Percentiles rank a stretch among this genome's conserved stretches.
phyloP scores from a whole-genome alignment of 2,329 filamentous ascomycete genomes.

The Colletotrichum sp. region DNA sequence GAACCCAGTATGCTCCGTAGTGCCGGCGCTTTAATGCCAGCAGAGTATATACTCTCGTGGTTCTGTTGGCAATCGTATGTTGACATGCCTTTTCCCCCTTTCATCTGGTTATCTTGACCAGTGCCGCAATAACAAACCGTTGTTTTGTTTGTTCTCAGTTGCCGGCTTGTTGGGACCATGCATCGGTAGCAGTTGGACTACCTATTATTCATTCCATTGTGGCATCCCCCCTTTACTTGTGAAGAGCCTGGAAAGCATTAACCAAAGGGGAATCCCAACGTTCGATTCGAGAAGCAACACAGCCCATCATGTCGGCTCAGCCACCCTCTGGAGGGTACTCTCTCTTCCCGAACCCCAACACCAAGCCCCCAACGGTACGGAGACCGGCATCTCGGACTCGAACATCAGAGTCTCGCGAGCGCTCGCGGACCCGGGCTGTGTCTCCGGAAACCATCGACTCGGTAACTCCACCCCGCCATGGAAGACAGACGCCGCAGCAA shows the following conservation, averaged over 20 bases:
- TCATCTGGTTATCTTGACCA: not conserved
- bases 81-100: not conserved
- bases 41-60: conserved; percentile 21
- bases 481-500: conserved; percentile 37
- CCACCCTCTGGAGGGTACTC: conserved; percentile 55
- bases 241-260: not conserved
- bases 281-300: not conserved
- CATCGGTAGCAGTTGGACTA: conserved; percentile 13
- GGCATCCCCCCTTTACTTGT: not conserved
- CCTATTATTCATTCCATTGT: conserved; percentile 12
- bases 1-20: not conserved
- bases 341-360: conserved; percentile 59
- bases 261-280: not conserved
- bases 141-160: not conserved
- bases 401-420: conserved; percentile 41
- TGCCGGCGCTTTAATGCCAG: not conserved
- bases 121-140: not conserved
- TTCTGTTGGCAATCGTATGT: not conserved
- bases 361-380: conserved; percentile 44
- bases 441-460: conserved; percentile 36
- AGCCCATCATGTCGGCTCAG: conserved; percentile 40
- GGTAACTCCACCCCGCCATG: conserved; percentile 34
- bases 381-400: conserved; percentile 46
- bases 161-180: conserved; percentile 8
- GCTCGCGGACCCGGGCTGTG: conserved; percentile 32